These are phyloP conservation scores for Acanthamoeba castellanii DNA, from an alignment of 208 protist species.

Conservation along the genomic window DNA sequence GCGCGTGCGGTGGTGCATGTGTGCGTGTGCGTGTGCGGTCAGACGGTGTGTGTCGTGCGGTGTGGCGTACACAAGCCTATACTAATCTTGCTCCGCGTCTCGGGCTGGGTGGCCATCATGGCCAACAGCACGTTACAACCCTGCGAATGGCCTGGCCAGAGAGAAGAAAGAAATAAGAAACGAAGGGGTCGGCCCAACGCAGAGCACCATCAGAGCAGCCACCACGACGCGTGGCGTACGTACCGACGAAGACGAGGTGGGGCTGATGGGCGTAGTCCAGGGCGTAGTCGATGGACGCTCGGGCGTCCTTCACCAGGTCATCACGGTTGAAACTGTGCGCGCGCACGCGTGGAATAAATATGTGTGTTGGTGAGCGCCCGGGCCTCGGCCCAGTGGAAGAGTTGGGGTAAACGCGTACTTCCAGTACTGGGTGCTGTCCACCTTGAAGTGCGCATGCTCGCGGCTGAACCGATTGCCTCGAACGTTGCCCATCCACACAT, in stretches of 20 bases:
- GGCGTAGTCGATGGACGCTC: slow-evolving; percentile 25
- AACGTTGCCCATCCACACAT: slow-evolving; percentile 71
- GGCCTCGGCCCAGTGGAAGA: background rate
- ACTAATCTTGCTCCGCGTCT: slow-evolving; percentile 26
- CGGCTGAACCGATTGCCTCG: slow-evolving; percentile 48
- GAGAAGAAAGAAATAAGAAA: background rate
- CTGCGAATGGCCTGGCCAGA: slow-evolving; percentile 3
- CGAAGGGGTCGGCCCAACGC: background rate
- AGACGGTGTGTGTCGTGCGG: background rate
- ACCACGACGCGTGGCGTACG: background rate
- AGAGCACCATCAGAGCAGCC: too few species aligned
- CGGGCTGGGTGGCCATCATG: slow-evolving; percentile 17
- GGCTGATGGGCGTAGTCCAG: background rate
- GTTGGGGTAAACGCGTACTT: background rate
- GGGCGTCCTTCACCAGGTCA: slow-evolving; percentile 27
- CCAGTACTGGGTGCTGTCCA: slow-evolving; percentile 59
- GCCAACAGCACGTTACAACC: slow-evolving; percentile 3
- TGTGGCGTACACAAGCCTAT: background rate
- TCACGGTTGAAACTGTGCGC: slow-evolving; percentile 36
- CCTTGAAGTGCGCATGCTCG: background rate
- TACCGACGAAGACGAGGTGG: background rate
- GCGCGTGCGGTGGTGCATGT: too few species aligned
- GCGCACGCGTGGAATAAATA: background rate
- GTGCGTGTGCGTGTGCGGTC: background rate
- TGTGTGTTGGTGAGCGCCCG: background rate